Base-by-base conservation (phyloP, 2,329 filamentous ascomycete species). In the Cercospora berteroae region DNA sequence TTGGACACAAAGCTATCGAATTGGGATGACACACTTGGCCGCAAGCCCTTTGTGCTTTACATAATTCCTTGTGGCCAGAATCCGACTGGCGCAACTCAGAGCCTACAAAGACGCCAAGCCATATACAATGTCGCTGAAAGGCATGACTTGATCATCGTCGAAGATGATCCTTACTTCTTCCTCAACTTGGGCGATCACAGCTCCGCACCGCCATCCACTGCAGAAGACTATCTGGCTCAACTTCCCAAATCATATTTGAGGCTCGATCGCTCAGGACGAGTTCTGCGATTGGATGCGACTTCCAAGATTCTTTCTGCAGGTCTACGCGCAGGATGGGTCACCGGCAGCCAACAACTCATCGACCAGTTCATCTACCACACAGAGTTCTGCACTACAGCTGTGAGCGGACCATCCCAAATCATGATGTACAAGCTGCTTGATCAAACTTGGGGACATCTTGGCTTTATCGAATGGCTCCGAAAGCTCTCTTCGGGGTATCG, bases 271-370 rank as follows among this genome's bases (percentile, higher is more conserved):
- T 74, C 71, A 10, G 77, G 77, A 2, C 73, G 77, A 10, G 77
- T 79, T 2, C 42, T 79, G 4, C 74, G 77, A 1, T 64, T 79
- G 5, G 77, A 78, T 42, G 71, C 77, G 0, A 72, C 71, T 0
- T 77, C 77, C 8, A 79, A 79, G 65, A 75, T 78, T 13, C 59
- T 79, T 13, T 74, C 76, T 0, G 77, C 77, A 23, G 77, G 77
- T 10, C 68, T 77, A 7, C 70, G 77, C 2, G 68, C 63, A 23
- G 77, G 75, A 7, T 79, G 77, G 77, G 52, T 78, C 27, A 77
- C 75, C 2, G 76, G 68, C n/a, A 69, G 60, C 39, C 62, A 69
- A 16, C 70, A 76, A 29, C 67, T 77, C 16, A 70, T 78, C 4
- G 60, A 72, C 36, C 74, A 74, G 36, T 77, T 77, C 63, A 57